phyloP scores from a whole-genome alignment of 257 asterid genomes.

The Solanum tarijense region DNA sequence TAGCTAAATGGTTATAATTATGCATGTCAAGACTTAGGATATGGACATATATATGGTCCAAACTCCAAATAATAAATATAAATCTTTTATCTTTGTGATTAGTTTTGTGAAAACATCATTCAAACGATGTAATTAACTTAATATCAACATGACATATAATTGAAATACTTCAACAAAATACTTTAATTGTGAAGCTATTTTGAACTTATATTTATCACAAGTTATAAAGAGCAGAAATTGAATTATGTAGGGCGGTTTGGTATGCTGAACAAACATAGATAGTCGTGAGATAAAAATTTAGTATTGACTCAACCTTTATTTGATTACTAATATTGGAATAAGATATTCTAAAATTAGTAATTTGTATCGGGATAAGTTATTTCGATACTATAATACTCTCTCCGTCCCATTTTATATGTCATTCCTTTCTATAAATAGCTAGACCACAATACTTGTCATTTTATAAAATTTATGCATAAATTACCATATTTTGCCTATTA shows the following conservation, averaged over 20 bases:
- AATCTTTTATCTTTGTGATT: not conserved
- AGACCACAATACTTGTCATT: no score
- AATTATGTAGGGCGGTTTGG: not conserved
- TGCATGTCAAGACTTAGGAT: not conserved
- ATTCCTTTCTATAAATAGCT: no score
- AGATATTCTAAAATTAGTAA: no score
- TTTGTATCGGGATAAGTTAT: no score
- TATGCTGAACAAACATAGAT: not conserved
- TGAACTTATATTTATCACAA: not conserved
- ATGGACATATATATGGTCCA: not conserved
- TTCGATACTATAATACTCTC: no score
- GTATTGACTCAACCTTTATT: no score
- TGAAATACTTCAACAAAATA: not conserved
- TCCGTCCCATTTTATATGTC: no score
- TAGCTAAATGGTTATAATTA: no score
- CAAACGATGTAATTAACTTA: not conserved
- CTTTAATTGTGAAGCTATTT: not conserved
- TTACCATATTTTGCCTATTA: no score
- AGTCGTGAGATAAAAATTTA: not conserved
- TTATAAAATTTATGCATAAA: no score
- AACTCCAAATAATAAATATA: not conserved
- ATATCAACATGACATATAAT: not conserved
- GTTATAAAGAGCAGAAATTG: not conserved
- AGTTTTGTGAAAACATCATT: not conserved
- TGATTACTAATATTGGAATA: no score